phyloP scores from a whole-genome alignment of 1,284 basidiomycete genomes.

The Cystobasidiaceae sp. region DNA sequence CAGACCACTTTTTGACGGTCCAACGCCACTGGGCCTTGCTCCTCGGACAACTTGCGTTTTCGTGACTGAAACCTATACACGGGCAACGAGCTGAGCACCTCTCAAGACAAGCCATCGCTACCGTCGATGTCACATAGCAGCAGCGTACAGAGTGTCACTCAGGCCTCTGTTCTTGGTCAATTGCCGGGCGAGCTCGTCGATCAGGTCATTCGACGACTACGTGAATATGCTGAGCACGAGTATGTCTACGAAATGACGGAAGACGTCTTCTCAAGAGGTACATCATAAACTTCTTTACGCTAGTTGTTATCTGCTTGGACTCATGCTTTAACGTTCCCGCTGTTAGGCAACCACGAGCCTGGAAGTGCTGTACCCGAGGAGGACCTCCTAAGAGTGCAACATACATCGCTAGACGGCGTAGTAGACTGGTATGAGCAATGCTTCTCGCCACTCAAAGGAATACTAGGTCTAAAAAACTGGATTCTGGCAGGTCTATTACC shows the following conservation, averaged over 20 bases:
- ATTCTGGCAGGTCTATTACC: slow-evolving; percentile 8
- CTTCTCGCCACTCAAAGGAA: background rate
- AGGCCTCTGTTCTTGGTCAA: slow-evolving; percentile 26
- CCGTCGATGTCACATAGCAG: slow-evolving; percentile 2
- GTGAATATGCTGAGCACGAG: slow-evolving; percentile 15
- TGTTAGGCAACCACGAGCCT: background rate
- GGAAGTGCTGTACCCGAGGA: slow-evolving; percentile 14
- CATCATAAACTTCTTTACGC: background rate
- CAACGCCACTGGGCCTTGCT: too few relatives aligned
- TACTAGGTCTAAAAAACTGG: background rate
- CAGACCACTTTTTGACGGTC: too few relatives aligned
- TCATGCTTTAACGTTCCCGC: too few relatives aligned
- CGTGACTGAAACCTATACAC: too few relatives aligned
- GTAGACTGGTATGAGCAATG: slow-evolving; percentile 19
- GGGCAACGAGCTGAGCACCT: too few relatives aligned
- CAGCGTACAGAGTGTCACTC: slow-evolving; percentile 19
- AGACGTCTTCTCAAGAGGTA: slow-evolving; percentile 19
- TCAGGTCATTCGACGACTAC: slow-evolving; percentile 18
- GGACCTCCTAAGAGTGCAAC: slow-evolving; percentile 9
- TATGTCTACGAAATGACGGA: background rate
- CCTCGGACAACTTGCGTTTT: too few relatives aligned
- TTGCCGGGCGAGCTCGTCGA: slow-evolving; percentile 12
- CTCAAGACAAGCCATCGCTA: too few relatives aligned
- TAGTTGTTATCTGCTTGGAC: too few relatives aligned
- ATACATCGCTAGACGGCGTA: background rate